A percentile compares a stretch with the other conserved stretches of the same genome.
Evolutionary conservation across 169 alveolate species (phyloP).

Genomic region (Plasmodium berghei): DNA sequence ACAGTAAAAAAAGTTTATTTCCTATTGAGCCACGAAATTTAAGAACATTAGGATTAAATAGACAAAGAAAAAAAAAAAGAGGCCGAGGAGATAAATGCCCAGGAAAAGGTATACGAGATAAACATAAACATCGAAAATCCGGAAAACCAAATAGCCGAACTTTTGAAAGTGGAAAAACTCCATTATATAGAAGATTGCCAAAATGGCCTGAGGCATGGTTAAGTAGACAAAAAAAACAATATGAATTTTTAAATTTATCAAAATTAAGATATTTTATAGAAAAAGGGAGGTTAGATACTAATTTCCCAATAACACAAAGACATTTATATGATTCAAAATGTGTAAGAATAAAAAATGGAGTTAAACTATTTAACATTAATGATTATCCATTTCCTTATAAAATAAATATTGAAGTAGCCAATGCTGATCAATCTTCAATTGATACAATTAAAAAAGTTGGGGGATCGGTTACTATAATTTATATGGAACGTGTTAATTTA

Average conservation of each 20-base stretch:
- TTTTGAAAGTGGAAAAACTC: slow-evolving; percentile 89
- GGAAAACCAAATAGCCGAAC: slow-evolving; percentile 86
- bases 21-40: slow-evolving; percentile 89
- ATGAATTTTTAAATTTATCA: slow-evolving; percentile 86
- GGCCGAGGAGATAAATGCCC: slow-evolving; percentile 89
- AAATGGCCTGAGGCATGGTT: slow-evolving; percentile 90
- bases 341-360: slow-evolving; percentile 88
- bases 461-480: slow-evolving; percentile 88
- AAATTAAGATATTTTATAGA: slow-evolving; percentile 89
- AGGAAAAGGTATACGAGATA: slow-evolving; percentile 86
- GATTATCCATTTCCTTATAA: slow-evolving; percentile 93
- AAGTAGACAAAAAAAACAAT: slow-evolving; percentile 83
- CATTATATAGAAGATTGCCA: slow-evolving; percentile 86
- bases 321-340: slow-evolving; percentile 90
- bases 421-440: slow-evolving; percentile 92
- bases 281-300: slow-evolving; percentile 87
- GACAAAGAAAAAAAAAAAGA: slow-evolving; percentile 82
- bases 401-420: slow-evolving; percentile 90
- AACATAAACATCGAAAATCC: slow-evolving; percentile 81
- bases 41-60: slow-evolving; percentile 83
- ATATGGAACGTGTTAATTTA: slow-evolving; percentile 86
- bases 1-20: slow-evolving; percentile 84
- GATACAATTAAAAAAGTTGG: slow-evolving; percentile 91
- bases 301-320: slow-evolving; percentile 92
- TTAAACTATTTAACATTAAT: slow-evolving; percentile 88